These are phyloP conservation scores for Boletus fagicola DNA, from an alignment of 768 basidiomycete species.

Conservation along the genomic window DNA sequence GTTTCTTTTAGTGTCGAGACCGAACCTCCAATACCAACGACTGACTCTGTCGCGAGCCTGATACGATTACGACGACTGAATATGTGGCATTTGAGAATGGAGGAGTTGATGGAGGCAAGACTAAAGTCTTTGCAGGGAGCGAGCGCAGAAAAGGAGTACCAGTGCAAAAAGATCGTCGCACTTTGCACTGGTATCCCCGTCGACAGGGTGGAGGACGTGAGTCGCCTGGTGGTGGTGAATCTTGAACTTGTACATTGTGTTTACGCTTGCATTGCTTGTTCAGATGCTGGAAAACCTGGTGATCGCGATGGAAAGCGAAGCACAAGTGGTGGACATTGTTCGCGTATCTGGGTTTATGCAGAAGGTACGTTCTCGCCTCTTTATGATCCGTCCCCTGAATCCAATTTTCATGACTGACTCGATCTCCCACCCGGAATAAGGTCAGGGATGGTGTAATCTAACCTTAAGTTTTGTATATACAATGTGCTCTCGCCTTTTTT, in stretches of 20 bases:
- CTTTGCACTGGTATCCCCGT: conserved; percentile 83
- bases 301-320: conserved; percentile 84
- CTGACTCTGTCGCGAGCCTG: conserved; percentile 57
- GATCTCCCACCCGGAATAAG: conserved; percentile 21
- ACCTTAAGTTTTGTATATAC: conserved; percentile 26
- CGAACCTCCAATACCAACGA: conserved; percentile 67
- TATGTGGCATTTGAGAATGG: conserved; percentile 80
- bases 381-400: conserved; percentile 24
- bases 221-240: conserved; percentile 33
- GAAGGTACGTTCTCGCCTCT: conserved; percentile 50
- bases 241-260: conserved; percentile 18
- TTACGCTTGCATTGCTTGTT: conserved; percentile 26
- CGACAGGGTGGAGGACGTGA: conserved; percentile 87
- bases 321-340: conserved; percentile 76
- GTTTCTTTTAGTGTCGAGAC: conserved; percentile 61
- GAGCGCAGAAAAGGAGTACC: conserved; percentile 84
- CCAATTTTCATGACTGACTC: conserved; percentile 20
- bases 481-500: conserved; percentile 5
- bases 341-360: conserved; percentile 91
- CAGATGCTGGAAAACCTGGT: conserved; percentile 85
- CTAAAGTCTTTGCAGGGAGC: conserved; percentile 71
- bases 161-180: conserved; percentile 89
- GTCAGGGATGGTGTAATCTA: conserved; percentile 44
- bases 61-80: conserved; percentile 73
- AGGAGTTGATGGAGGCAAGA: conserved; percentile 68